phyloP scores from a whole-genome alignment of 179 eudicot species.

The Patellifolia procumbens region DNA sequence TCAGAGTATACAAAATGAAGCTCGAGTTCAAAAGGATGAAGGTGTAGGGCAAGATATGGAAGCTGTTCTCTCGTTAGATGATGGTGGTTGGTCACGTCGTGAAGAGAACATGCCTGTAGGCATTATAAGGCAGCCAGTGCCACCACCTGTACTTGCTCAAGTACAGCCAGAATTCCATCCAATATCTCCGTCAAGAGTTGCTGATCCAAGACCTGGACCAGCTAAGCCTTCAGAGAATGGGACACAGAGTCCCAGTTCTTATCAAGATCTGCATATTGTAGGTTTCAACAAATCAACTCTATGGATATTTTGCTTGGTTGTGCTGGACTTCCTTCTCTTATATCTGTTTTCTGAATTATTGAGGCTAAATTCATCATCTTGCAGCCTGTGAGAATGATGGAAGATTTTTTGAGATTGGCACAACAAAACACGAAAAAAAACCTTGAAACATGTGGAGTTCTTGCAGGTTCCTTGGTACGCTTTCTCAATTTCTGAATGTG shows the following conservation, averaged over 20 bases:
- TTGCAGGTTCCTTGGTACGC: slow-evolving; percentile 90
- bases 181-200: slow-evolving; percentile 86
- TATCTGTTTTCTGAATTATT: neutral
- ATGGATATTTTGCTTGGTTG: neutral
- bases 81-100: slow-evolving; percentile 75
- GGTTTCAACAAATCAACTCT: slow-evolving; percentile 26
- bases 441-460: slow-evolving; percentile 94
- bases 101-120: slow-evolving; percentile 46
- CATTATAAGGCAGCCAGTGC: slow-evolving; percentile 85
- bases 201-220: slow-evolving; percentile 96
- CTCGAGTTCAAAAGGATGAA: slow-evolving; percentile 42
- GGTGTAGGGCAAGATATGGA: slow-evolving; percentile 60
- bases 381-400: slow-evolving; percentile 93
- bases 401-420: slow-evolving; percentile 87
- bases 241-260: slow-evolving; percentile 50
- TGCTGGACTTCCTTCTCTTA: neutral
- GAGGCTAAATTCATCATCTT: slow-evolving; percentile 19
- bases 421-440: slow-evolving; percentile 76
- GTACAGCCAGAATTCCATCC: slow-evolving; percentile 57
- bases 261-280: slow-evolving; percentile 91
- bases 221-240: slow-evolving; percentile 64
- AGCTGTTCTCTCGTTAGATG: slow-evolving; percentile 79
- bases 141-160: slow-evolving; percentile 96
- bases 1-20: slow-evolving; percentile 47
- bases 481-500: slow-evolving; percentile 8